Base-by-base conservation (phyloP, 106 monocot species). In the Apostasia shenzhenica region DNA sequence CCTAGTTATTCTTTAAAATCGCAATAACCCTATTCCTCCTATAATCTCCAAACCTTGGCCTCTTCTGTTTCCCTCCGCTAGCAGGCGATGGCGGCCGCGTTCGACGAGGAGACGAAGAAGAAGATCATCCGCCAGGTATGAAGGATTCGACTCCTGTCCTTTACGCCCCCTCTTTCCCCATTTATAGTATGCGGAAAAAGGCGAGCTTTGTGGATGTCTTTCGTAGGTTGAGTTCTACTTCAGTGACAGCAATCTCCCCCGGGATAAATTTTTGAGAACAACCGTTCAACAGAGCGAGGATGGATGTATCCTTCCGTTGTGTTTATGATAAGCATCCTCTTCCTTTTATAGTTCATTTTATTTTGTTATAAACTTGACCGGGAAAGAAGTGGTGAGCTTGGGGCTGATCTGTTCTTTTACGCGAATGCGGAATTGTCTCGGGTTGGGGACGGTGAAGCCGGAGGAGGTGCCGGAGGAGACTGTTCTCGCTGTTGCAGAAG, bases 161-260 rank as follows among this genome's bases (percentile, higher is more conserved):
- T 13, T 26, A 1, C 43, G 5, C 54, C 62, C 6, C 9, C 8
- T 3, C 12, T 53, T 8, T 41, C 14, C 4, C 2, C 44, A 41
- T 11, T 38, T 37, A 57, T 54, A 41, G 44, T 7, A 14, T 0
- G 7, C 10, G n/a, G 12, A 2, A 8, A 37, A 44, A 6, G 54
- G 41, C 8, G 6, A 62, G 13, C 68, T 59, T 62, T 50, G 46
- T 48, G 39, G 44, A 41, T 14, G 14, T 41, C 10, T 45, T 41
- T 71, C 14, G 54, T 54, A 97, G 97, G 97, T 97, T 37, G 92
- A 97, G 70, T 97, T 97, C 66, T 97, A 97, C 59, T 97, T 97
- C 77, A 89, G 97, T 67, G 89, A 97, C 49, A 92, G 97, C 81
- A 97, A 97, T 76, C 89, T 97, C 3, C 92, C 97, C 2, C 81